Percentiles rank a stretch among this genome's conserved stretches.
phyloP scores from a whole-genome alignment of 202 grass and related monocot genomes.

The Eragrostis tef region DNA sequence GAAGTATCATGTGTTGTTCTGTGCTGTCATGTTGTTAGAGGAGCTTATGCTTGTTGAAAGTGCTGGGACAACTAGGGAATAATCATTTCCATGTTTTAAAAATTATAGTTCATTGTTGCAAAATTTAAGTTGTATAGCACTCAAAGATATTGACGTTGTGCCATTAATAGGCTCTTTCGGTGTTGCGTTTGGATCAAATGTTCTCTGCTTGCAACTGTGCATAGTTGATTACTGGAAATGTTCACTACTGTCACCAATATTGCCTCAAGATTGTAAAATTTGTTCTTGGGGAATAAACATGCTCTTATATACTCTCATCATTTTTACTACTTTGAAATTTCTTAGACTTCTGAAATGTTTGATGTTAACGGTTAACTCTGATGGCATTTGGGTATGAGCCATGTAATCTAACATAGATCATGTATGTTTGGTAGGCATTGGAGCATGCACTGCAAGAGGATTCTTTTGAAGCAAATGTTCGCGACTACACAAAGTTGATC shows the following conservation, averaged over 20 bases:
- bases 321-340: not conserved
- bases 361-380: not conserved
- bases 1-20: constrained; percentile 13
- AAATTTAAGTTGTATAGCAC: not conserved
- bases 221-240: constrained; percentile 4
- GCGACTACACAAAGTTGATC: constrained; percentile 84
- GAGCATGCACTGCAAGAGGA: constrained; percentile 66
- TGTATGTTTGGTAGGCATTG: constrained; percentile 47
- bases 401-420: not conserved
- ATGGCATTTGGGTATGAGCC: not conserved
- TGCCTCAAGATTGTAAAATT: constrained; percentile 3
- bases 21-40: constrained; percentile 18
- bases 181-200: not conserved
- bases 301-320: not conserved
- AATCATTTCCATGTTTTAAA: constrained; percentile 5
- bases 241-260: not conserved
- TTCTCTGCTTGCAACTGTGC: not conserved
- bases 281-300: not conserved
- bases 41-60: constrained; percentile 35
- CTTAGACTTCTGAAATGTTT: not conserved
- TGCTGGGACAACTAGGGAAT: not conserved
- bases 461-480: constrained; percentile 77
- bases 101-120: not conserved
- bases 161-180: not conserved
- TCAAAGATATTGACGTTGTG: not conserved